A percentile compares a stretch with the other conserved stretches of the same genome.
phyloP scores from a whole-genome alignment of 805 yeast species.

The Nakazawaea wickerhamii region DNA sequence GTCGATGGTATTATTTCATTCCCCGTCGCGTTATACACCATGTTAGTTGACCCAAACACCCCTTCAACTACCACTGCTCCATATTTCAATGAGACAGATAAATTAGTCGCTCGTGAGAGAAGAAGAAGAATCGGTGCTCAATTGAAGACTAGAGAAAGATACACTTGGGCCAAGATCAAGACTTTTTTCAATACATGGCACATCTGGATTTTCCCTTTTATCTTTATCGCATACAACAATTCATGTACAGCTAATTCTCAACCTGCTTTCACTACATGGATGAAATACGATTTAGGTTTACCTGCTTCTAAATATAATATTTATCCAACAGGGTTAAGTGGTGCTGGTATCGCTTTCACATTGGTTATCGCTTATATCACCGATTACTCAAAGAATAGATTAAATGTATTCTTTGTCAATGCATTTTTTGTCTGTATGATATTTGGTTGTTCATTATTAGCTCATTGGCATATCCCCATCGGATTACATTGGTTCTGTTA shows the following conservation, averaged over 20 bases:
- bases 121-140: slow-evolving; percentile 36
- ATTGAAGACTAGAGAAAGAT: slow-evolving; percentile 35
- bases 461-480: slow-evolving; percentile 43
- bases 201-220: slow-evolving; percentile 36
- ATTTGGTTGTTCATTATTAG: slow-evolving; percentile 37
- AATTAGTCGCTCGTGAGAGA: slow-evolving; percentile 42
- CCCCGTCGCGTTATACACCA: slow-evolving; percentile 35
- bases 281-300: slow-evolving; percentile 29
- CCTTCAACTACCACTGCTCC: slow-evolving; percentile 39
- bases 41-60: slow-evolving; percentile 39
- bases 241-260: slow-evolving; percentile 29
- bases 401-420: slow-evolving; percentile 31
- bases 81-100: slow-evolving; percentile 37
- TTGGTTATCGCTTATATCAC: slow-evolving; percentile 30
- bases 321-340: slow-evolving; percentile 35
- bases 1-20: slow-evolving; percentile 35
- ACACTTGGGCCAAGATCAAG: slow-evolving; percentile 35
- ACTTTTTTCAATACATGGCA: slow-evolving; percentile 45
- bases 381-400: slow-evolving; percentile 31
- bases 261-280: slow-evolving; percentile 43
- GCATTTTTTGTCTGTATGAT: slow-evolving; percentile 34
- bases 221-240: slow-evolving; percentile 35
- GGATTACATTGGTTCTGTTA: slow-evolving; percentile 48
- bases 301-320: slow-evolving; percentile 31
- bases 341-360: slow-evolving; percentile 33